Base-by-base conservation (phyloP, 129 eudicot genomes). In the Centella asiatica region DNA sequence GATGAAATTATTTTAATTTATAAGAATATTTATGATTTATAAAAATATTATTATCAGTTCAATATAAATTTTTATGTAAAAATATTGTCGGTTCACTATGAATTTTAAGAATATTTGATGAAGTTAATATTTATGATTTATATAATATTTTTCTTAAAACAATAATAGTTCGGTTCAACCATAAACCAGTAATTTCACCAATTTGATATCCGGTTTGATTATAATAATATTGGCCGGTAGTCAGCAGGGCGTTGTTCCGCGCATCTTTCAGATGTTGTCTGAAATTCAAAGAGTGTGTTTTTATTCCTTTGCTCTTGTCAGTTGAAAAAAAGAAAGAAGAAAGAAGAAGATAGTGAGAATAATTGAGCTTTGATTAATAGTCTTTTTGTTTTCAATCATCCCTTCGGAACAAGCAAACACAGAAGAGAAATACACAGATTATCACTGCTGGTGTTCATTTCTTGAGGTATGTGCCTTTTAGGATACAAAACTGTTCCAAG, bases 401-500 rank as follows among this genome's bases (percentile, higher is more conserved):
- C 55, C 68, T 31, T 64, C 86, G 97, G 96, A 81, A 50, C 78
- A 76, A 73, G 86, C 74, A 36, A 82, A 73, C 58, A 72, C 92
- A 48, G 81, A 84, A 24, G 88, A 72, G 24, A 87, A 77, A 70
- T 88, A 80, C 52, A 76, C 82, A 46, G 87, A 87, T 67, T 87
- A 82, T 69, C 96, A 82, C 70, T 93, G 95, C 50, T 92, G 96
- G 5, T 87, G 99, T 69, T 93, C 96, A 5, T 93, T 90, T 68
- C 98, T 92, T 50, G 98, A 92, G 96, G 98, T 92, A 57, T 52
- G 75, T 64, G 32, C 68, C 59, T 48, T 49, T 18, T 52, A 26
- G 28, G n/a, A 61, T 27, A 31, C 42, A 55, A 4, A 44, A 54
- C 18, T 32, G 37, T 36, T 15, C 6, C 13, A 74, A n/a, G n/a